phyloP scores from a whole-genome alignment of 2,329 filamentous ascomycete genomes.

The Colletotrichum somersetense region DNA sequence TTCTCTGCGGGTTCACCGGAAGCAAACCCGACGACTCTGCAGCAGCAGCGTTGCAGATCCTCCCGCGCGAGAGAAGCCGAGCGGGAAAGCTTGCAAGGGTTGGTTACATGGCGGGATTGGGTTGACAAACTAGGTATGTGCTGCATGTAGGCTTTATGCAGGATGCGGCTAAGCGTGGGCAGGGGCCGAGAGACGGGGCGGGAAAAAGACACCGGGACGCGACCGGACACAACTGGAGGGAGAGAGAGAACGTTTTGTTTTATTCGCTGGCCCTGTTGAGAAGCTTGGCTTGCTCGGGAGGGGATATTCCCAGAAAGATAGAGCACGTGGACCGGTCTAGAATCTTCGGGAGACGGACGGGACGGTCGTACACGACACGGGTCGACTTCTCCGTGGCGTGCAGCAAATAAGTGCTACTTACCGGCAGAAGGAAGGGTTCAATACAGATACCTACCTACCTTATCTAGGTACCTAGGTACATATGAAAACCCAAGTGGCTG shows the following conservation, averaged over 20 bases:
- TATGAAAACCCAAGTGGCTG: too few relatives aligned
- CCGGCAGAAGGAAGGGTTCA: too few relatives aligned
- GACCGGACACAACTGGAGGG: not conserved
- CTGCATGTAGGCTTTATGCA: not conserved
- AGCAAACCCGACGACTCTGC: not conserved
- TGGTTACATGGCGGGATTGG: not conserved
- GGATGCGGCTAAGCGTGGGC: slow-evolving; percentile 6
- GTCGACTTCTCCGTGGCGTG: too few relatives aligned
- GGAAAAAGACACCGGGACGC: not conserved
- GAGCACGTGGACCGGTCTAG: not conserved
- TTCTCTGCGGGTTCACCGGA: not conserved
- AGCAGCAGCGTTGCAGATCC: not conserved
- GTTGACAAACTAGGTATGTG: not conserved
- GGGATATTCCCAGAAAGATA: too few relatives aligned
- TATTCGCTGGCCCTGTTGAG: not conserved
- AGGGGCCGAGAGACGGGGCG: not conserved
- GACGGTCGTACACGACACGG: not conserved
- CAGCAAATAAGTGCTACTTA: too few relatives aligned
- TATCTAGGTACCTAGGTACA: too few relatives aligned
- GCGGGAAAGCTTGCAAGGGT: not conserved
- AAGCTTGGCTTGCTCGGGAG: not conserved
- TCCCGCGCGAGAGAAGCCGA: not conserved
- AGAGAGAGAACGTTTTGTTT: not conserved
- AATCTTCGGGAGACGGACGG: not conserved
- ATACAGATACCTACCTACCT: too few relatives aligned